These are phyloP conservation scores for Akanthomyces uredinophilus DNA, from an alignment of 2,329 filamentous ascomycete genomes.

Conservation along the genomic window DNA sequence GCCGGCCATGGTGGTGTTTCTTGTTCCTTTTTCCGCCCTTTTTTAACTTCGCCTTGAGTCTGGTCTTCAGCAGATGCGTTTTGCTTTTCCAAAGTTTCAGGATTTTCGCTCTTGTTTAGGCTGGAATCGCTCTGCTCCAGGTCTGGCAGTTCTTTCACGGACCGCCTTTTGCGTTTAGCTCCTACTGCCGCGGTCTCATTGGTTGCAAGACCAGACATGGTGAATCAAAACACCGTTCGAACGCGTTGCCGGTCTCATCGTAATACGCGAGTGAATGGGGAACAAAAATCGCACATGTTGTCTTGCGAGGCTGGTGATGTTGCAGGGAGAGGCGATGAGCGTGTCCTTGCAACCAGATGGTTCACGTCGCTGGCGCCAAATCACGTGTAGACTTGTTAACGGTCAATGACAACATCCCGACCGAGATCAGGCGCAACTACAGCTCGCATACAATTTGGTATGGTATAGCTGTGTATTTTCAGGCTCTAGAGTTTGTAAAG, in stretches of 20 bases:
- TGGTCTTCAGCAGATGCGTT: background rate
- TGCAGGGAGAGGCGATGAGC: background rate
- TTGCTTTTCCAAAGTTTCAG: slow-evolving; percentile 9
- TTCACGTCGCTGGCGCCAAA: slow-evolving; percentile 14
- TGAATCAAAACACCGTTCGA: background rate
- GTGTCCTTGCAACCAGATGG: background rate
- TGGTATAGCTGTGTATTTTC: background rate
- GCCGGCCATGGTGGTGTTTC: slow-evolving; percentile 60
- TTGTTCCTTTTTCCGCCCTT: slow-evolving; percentile 15
- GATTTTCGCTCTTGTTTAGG: background rate
- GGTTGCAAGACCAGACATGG: background rate
- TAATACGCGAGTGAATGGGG: background rate
- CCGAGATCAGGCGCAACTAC: background rate
- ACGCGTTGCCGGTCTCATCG: background rate
- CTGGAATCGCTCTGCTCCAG: background rate
- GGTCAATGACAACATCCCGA: background rate
- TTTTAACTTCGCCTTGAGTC: background rate
- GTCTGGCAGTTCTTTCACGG: background rate
- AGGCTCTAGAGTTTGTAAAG: background rate
- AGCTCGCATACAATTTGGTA: background rate
- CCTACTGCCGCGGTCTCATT: background rate
- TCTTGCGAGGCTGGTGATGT: background rate
- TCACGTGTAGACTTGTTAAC: slow-evolving; percentile 12
- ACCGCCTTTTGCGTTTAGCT: slow-evolving; percentile 8
- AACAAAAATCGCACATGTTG: background rate